Evolutionary conservation across 2,329 filamentous ascomycete genomes (phyloP).

Genomic region (Dactylonectria macrodidyma): DNA sequence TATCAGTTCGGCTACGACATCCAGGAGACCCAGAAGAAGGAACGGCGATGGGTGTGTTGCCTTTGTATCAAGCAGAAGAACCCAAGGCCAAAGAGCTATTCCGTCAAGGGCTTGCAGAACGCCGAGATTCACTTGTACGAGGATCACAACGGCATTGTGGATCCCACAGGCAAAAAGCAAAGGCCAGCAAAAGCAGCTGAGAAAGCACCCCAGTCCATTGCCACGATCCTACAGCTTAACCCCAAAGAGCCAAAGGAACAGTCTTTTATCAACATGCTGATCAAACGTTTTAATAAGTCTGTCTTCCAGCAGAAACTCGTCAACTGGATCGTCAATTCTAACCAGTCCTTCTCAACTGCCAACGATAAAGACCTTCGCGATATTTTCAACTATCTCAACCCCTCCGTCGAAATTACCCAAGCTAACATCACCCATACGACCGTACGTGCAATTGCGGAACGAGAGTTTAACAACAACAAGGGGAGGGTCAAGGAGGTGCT

Average conservation of each 20-base stretch:
- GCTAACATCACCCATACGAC: neutral
- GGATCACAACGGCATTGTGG: neutral
- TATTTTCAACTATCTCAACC: neutral
- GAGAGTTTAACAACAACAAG: neutral
- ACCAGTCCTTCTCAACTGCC: neutral
- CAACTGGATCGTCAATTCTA: neutral
- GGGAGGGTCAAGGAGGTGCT: neutral
- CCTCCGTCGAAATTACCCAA: neutral
- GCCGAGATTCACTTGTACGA: neutral
- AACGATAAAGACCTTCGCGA: neutral
- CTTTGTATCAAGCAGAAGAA: neutral
- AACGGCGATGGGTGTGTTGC: too few species aligned
- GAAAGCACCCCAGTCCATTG: neutral
- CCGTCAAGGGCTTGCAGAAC: neutral
- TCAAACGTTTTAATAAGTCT: neutral
- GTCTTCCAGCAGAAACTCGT: neutral
- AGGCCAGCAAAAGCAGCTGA: neutral
- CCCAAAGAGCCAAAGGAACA: neutral
- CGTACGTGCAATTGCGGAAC: neutral
- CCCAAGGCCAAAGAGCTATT: neutral
- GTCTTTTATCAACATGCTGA: neutral
- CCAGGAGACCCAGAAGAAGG: too few species aligned
- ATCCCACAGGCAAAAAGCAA: neutral
- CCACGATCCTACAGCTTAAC: neutral
- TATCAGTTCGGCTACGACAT: too few species aligned